These are phyloP conservation scores for Collybia sordida DNA, from an alignment of 768 basidiomycete genomes.

Conservation along the genomic window DNA sequence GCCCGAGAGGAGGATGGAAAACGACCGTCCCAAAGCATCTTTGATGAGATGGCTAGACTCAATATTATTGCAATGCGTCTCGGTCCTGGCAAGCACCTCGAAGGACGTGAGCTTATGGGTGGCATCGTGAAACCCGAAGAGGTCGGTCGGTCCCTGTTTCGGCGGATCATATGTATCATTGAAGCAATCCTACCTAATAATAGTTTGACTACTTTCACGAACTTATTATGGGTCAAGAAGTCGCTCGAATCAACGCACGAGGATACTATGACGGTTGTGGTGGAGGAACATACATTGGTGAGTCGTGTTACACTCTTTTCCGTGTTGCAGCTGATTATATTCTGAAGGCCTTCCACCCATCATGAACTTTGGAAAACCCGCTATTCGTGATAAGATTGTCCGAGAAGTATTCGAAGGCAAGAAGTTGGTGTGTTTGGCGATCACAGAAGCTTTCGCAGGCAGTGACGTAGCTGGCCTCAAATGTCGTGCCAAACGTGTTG, in stretches of 20 bases:
- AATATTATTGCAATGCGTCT: slow-evolving; percentile 67
- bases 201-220: slow-evolving; percentile 86
- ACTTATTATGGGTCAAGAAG: slow-evolving; percentile 70
- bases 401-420: slow-evolving; percentile 58
- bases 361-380: slow-evolving; percentile 73
- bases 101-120: slow-evolving; percentile 70
- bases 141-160: slow-evolving; percentile 29
- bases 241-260: slow-evolving; percentile 66
- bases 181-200: no score
- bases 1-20: slow-evolving; percentile 81
- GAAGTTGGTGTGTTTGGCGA: slow-evolving; percentile 76
- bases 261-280: slow-evolving; percentile 78
- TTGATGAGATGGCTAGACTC: slow-evolving; percentile 62
- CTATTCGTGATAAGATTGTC: slow-evolving; percentile 59
- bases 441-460: slow-evolving; percentile 87
- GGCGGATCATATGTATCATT: not conserved
- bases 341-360: slow-evolving; percentile 64
- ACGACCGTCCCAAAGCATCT: slow-evolving; percentile 64
- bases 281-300: slow-evolving; percentile 40
- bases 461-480: slow-evolving; percentile 72
- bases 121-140: slow-evolving; percentile 78
- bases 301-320: not conserved
- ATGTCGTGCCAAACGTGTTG: slow-evolving; percentile 71
- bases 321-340: not conserved
- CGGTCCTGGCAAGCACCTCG: slow-evolving; percentile 83